phyloP scores from a whole-genome alignment of 2,329 filamentous ascomycete species.

The Talaromyces amestolkiae region DNA sequence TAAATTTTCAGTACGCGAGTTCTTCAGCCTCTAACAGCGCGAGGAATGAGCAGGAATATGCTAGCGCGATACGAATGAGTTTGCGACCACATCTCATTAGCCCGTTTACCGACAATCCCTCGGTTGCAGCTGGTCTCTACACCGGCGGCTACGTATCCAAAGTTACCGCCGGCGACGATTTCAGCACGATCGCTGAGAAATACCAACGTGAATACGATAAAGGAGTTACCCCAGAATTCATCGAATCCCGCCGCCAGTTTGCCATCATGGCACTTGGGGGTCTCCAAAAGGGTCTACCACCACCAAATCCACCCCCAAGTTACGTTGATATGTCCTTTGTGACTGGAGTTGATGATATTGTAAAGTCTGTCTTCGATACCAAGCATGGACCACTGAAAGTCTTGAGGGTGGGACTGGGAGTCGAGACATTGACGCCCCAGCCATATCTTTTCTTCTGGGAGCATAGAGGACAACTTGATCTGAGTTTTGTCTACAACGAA shows the following conservation, averaged over 20 bases:
- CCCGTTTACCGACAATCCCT: conserved; percentile 6
- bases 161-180: not conserved
- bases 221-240: not conserved
- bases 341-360: not conserved
- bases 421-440: conserved; percentile 15
- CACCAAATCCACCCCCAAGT: conserved; percentile 8
- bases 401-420: conserved; percentile 2
- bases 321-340: conserved; percentile 15
- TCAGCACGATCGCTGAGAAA: not conserved
- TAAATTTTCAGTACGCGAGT: not conserved
- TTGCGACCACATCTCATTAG: conserved; percentile 3
- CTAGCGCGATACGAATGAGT: conserved; percentile 13
- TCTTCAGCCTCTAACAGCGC: not conserved
- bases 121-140: conserved; percentile 12
- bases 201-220: conserved; percentile 8
- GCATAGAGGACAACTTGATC: conserved; percentile 7
- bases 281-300: conserved; percentile 3
- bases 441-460: conserved; percentile 15
- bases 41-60: not conserved
- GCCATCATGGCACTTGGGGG: conserved; percentile 1
- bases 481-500: conserved; percentile 13
- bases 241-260: conserved; percentile 14
- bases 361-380: not conserved
- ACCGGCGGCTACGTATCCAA: conserved; percentile 13
- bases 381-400: conserved; percentile 5